Base-by-base conservation (phyloP, 192 early-diverging fungal genomes). In the Coemansia sp. region DNA sequence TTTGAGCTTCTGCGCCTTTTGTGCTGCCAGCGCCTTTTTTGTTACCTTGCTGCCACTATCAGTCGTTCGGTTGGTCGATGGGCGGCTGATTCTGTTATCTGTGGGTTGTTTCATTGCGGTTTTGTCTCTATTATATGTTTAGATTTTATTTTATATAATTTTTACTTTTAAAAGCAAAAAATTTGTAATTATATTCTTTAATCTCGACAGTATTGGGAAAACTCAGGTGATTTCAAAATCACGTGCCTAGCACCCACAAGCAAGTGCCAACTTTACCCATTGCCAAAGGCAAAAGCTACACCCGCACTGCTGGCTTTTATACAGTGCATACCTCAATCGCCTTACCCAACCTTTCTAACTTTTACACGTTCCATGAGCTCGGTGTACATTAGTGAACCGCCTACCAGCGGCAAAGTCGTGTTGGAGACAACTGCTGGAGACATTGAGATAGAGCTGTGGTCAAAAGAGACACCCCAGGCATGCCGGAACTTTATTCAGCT, bases 401-500 rank as follows among this genome's bases (percentile, higher is more conserved):
- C 78, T 2, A 81, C 78, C 21, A 89, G 85, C 74, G 87, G 85
- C 50, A 89, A 88, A 53, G 89, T 98, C 23, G 82, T 91, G 64
- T 69, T 98, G 31, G 87, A 94, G 21, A 96, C 96, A 10, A 87
- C 89, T 7, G 78, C 77, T 25, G 96, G 96, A 12, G 90, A 92
- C 71, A 85, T 98, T 25, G 90, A 93, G 26, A 87, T 98, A 17
- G 94, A 96, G 71, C 85, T 97, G 28, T 98, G 94, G 93, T 82
- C 91, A n/a, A 96, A 96, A 61, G 94, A 98, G 71, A 67, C 90
- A 0, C 96, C 96, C 0, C 90, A 90, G 59, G 88, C 96, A 9
- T 88, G 89, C 62, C 84, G 94, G n/a, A 98, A 98, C 76, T 98
- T 98, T 85, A 78, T 98, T 11, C 95, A 98, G 66, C 83, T 98